These are phyloP conservation scores for Scutellaria barbata DNA, from an alignment of 257 asterid species.

Conservation along the genomic window DNA sequence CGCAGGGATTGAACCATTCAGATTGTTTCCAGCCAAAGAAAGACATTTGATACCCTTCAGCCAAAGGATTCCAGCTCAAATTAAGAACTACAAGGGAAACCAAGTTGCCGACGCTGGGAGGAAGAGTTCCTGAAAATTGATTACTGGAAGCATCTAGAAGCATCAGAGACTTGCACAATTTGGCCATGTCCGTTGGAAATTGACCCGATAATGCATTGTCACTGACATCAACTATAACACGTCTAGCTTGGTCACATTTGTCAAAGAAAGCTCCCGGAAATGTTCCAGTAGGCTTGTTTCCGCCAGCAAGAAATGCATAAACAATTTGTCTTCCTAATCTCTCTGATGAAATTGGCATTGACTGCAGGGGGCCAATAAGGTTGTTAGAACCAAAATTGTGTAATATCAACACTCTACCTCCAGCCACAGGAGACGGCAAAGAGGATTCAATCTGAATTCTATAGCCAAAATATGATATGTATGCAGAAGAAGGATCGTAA, in stretches of 20 bases:
- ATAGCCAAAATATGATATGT: conserved; percentile 55
- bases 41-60: conserved; percentile 60
- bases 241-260: conserved; percentile 62
- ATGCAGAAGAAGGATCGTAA: conserved; percentile 61
- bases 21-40: conserved; percentile 74
- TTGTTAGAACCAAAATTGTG: conserved; percentile 78
- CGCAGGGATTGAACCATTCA: conserved; percentile 72
- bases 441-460: conserved; percentile 49
- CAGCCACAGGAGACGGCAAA: conserved; percentile 48
- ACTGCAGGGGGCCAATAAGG: conserved; percentile 55
- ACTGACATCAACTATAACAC: conserved; percentile 61
- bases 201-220: conserved; percentile 61
- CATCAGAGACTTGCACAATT: conserved; percentile 55
- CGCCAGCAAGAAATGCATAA: conserved; percentile 79
- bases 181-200: conserved; percentile 55
- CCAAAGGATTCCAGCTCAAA: conserved; percentile 69
- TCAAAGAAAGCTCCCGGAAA: conserved; percentile 69
- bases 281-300: conserved; percentile 64
- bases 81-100: conserved; percentile 62
- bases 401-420: conserved; percentile 46
- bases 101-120: conserved; percentile 61
- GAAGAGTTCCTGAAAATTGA: conserved; percentile 62
- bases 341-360: conserved; percentile 67
- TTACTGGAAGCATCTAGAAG: conserved; percentile 73
- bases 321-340: conserved; percentile 52